Base-by-base conservation (phyloP, 1,284 basidiomycete genomes). In the Trichosporon sp. region DNA sequence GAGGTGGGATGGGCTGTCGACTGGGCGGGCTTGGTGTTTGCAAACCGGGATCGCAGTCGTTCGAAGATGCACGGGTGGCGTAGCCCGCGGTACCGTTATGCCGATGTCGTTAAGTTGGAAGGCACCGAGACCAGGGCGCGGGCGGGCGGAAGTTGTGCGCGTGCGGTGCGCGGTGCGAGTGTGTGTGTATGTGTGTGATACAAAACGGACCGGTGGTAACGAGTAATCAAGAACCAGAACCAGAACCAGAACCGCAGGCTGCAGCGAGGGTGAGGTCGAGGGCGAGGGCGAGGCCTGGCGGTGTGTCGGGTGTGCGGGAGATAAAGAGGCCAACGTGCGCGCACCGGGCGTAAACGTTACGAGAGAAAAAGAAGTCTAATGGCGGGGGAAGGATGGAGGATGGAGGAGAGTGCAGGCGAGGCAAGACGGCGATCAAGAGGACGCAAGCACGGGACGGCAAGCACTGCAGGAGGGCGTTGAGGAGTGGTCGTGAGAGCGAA, bases 261-360 rank as follows among this genome's bases (percentile, higher is more conserved):
- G 51, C 51, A 56, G 51, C 15, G 23, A 15, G 51, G 51, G 13
- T 9, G 51, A 56, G 9, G 21, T 56, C 25, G 47, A 15, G 21
- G 21, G 47, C 56, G 27, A 60, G 27, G 29, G 29, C 18, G 56
- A n/a, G 27, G 56, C 38, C 38, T 42, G 38, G 27, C 18, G 56
- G 27, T 29, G 27, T 31, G 56, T n/a, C 18, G 18, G 29, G 27
- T n/a, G 27, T 18, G 27, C 27, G 56, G 56, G 56, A 60, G 56
- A 60, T 60, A 32, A 31, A n/a, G 29, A 32, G 56, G 56, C 56
- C 56, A 60, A 60, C 56, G 56, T 60, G 56, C 56, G 56, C 56
- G 56, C 56, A 60, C 56, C 56, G 56, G 56, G 56, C 56, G 56
- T 31, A 60, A 32, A 60, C 56, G 56, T 60, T 60, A 60, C 29